Base-by-base conservation (phyloP, 805 yeast species). In the Nakazawaea populi region DNA sequence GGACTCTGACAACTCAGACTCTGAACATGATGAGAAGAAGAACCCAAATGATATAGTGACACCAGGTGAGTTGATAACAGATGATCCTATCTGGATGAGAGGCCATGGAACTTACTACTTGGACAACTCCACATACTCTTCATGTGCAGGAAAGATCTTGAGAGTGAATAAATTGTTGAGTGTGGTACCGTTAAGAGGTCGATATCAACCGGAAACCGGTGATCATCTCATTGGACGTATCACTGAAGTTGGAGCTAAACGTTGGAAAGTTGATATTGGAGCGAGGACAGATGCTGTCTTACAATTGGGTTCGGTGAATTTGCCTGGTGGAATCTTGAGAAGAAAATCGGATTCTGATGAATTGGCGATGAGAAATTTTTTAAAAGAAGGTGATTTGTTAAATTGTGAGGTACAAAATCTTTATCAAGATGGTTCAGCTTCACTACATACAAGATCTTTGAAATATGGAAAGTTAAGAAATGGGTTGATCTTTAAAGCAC, bases 261-360 rank as follows among this genome's bases (percentile, higher is more conserved):
- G 98, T 59, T 94, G 99, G 99, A 89, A 86, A 63, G 98, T 94
- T 12, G 97, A 92, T 60, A 89, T 94, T 56, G 98, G 98, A 31
- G 89, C 89, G n/a, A 85, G 83, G 60, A 96, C 89, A 61, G 92
- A 90, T 63, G 98, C 97, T 0, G 84, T 89, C 0, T 70, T 94
- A 54, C 85, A 89, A 89, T 75, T 95, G 52, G 99, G 99, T 10
- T 89, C 97, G 1, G 96, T 94, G 24, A 94, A 94, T 66, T 75
- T 94, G 55, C 99, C 99, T 1, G 99, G 99, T 49, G 99, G 99
- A 51, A 87, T 94, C 2, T 71, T 94, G 59, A 80, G 99, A 68
- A 79, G 99, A 62, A 94, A 95, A 65, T 83, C 91, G 35, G 99
- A 95, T 63, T 83, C 87, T 56, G 99, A 94, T 71, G 99, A 94